Percentiles rank a stretch among this genome's conserved stretches.
phyloP scores from a whole-genome alignment of 805 yeast species.

The Dipodascus albidus region DNA sequence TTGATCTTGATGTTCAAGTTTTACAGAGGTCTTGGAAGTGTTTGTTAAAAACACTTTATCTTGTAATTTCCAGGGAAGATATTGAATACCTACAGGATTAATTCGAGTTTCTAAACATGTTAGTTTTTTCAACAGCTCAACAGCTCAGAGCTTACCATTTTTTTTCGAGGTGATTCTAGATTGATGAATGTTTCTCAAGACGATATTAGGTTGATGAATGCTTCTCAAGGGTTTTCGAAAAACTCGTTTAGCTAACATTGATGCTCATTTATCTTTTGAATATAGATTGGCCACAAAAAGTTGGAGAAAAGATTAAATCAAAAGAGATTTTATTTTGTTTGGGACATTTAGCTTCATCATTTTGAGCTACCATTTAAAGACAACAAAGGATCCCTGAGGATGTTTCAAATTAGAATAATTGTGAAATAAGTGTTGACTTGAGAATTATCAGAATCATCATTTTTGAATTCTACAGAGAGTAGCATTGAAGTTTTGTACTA shows the following conservation, averaged over 20 bases:
- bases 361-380: no score
- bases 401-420: background rate
- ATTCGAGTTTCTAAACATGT: conserved; percentile 4
- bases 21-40: background rate
- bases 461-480: background rate
- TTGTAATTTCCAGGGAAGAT: conserved; percentile 14
- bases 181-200: background rate
- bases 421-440: no score
- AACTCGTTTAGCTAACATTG: no score
- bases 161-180: background rate
- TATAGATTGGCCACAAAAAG: no score
- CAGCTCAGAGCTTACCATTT: background rate
- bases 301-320: background rate
- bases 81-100: conserved; percentile 25
- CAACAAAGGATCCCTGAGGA: no score
- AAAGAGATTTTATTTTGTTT: background rate
- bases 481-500: no score
- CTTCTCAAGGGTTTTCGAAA: no score
- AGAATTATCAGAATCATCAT: no score
- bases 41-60: conserved; percentile 15
- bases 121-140: background rate
- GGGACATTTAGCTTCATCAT: background rate
- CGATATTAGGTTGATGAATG: no score
- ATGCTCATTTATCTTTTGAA: no score
- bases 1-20: conserved; percentile 19